A percentile compares a stretch with the other conserved stretches of the same genome.
These are phyloP conservation scores for Mollisiaceae sp. DNA, from an alignment of 2,329 filamentous ascomycete species.

Conservation along the genomic window DNA sequence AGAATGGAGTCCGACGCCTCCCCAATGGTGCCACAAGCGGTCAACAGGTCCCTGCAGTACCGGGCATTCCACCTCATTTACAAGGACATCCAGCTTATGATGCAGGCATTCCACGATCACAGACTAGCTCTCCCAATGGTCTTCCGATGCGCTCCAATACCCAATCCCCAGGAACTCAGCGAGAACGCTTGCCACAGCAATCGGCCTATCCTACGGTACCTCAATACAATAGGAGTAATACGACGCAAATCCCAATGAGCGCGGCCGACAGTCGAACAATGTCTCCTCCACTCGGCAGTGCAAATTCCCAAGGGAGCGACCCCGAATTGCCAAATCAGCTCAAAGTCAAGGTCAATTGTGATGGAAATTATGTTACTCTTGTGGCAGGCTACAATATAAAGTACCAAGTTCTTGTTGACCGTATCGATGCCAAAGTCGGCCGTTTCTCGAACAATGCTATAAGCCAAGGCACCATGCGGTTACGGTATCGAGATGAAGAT, in stretches of 20 bases:
- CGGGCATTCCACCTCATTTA: slow-evolving; percentile 75
- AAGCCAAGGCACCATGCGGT: slow-evolving; percentile 78
- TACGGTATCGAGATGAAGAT: slow-evolving; percentile 91
- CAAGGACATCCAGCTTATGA: slow-evolving; percentile 58
- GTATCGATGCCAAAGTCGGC: slow-evolving; percentile 93
- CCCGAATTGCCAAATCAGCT: slow-evolving; percentile 72
- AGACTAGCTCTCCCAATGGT: slow-evolving; percentile 78
- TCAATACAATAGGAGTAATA: slow-evolving; percentile 43
- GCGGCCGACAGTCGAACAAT: slow-evolving; percentile 46
- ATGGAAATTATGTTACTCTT: slow-evolving; percentile 91
- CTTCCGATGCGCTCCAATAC: slow-evolving; percentile 71
- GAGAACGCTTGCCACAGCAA: slow-evolving; percentile 59
- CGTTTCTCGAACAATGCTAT: slow-evolving; percentile 86
- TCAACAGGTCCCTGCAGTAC: slow-evolving; percentile 67
- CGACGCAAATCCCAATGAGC: slow-evolving; percentile 38
- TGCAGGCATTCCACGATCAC: slow-evolving; percentile 73
- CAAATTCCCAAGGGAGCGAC: slow-evolving; percentile 49
- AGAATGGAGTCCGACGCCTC: slow-evolving; percentile 60
- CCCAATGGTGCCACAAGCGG: slow-evolving; percentile 56
- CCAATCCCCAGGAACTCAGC: slow-evolving; percentile 71
- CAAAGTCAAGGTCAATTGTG: slow-evolving; percentile 94
- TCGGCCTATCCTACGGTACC: slow-evolving; percentile 41
- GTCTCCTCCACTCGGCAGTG: slow-evolving; percentile 50
- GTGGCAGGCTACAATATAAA: slow-evolving; percentile 95
- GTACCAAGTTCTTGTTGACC: slow-evolving; percentile 90